Conservation (phyloP, 2,329 filamentous ascomycete species). For the Myriosclerotinia curreyana region DNA sequence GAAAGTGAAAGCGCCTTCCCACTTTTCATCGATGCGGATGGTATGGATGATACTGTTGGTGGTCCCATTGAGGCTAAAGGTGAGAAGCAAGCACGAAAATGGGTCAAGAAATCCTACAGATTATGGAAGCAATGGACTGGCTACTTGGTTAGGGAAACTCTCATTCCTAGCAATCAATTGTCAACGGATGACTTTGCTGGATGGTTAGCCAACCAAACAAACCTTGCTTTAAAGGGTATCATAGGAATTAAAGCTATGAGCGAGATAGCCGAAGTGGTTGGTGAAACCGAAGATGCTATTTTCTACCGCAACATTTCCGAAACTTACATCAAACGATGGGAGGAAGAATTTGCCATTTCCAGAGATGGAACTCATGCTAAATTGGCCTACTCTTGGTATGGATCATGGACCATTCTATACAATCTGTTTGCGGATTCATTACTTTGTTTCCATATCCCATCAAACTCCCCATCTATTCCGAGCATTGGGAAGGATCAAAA, state of each 20-base stretch:
- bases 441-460: constrained; percentile 69
- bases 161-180: constrained; percentile 64
- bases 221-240: constrained; percentile 73
- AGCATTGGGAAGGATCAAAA: constrained; percentile 31
- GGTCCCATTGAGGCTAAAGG: constrained; percentile 49
- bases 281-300: constrained; percentile 53
- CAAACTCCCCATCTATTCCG: constrained; percentile 32
- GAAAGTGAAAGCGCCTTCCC: constrained; percentile 35
- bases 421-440: constrained; percentile 69
- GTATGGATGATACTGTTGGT: constrained; percentile 62
- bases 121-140: constrained; percentile 69
- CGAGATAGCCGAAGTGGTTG: constrained; percentile 58
- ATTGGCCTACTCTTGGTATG: constrained; percentile 70
- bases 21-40: constrained; percentile 46
- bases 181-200: constrained; percentile 70
- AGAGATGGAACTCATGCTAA: constrained; percentile 65
- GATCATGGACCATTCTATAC: constrained; percentile 72
- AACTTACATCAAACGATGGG: constrained; percentile 63
- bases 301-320: constrained; percentile 61
- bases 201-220: constrained; percentile 66
- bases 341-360: constrained; percentile 58
- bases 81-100: constrained; percentile 56
- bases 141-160: constrained; percentile 62
- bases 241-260: constrained; percentile 77
- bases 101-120: constrained; percentile 59